Evolutionary conservation across 768 basidiomycete species (phyloP), one percentile per base, ranked within the genome.

Genomic region (Suillus weaverae): DNA sequence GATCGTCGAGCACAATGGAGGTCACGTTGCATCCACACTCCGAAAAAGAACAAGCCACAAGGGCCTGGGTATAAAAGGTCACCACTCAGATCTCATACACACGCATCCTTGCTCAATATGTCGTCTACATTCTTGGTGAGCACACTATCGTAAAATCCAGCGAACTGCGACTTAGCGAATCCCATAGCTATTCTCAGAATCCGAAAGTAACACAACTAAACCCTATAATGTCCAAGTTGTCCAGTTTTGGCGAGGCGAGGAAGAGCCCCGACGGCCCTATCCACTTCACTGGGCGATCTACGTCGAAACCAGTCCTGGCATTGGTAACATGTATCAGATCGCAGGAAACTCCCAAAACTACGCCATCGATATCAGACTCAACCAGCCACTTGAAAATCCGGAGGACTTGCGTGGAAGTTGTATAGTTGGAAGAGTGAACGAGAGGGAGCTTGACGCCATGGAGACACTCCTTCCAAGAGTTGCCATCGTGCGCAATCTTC

Each of bases 221-320:
- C 65, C 51, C 59, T 68, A 69, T 65, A 63, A 70, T 2, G 64
- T 77, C 66, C 72, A 72, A n/a, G 63, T 75, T 46, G 64, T 60
- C 62, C 75, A 77, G 32, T 75, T 75, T 63, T 76, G 70, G 71
- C 76, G 69, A 33, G 61, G 36, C 41, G 64, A 32, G 33, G 10
- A 20, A 32, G 32, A 20, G 18, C 64, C 38, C 10, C 64, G 65
- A 0, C 64, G 62, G 1, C 66, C 66, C 41, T 44, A 30, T 13
- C 69, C 72, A 26, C 67, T 72, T 2, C 73, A 74, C 63, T 75
- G 74, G 74, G 72, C 71, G 39, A 67, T 75, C 63, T 73, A 75
- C 20, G 55, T 75, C 20, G 70, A 68, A 35, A 74, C 71, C 11
- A 38, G 61, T 0, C 62, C 70, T 9, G 20, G 48, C 14, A 64